Base-by-base conservation (phyloP, 805 yeast species). In the Yarrowia divulgata region DNA sequence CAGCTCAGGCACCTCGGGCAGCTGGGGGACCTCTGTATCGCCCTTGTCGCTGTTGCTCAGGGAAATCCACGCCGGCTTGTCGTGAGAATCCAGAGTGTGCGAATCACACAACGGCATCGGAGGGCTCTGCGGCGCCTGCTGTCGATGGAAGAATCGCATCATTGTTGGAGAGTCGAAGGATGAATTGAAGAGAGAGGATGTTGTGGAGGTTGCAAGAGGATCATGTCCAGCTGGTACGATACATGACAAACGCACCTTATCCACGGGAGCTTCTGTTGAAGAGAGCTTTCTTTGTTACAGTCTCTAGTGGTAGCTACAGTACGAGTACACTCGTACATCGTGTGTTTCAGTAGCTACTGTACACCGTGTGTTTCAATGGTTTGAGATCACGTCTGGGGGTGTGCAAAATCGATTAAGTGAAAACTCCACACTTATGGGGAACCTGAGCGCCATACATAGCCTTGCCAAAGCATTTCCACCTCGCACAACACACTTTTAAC, bases 41-140 rank as follows among this genome's bases (percentile, higher is more conserved):
- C 29, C 19, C 1, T 13, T 35, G 48, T 40, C 42, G 29, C 14
- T 35, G 39, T 40, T 57, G 29, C 63, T 23, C 39, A 57, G 39
- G 5, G 48, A 40, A 5, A 57, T 57, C 63, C 63, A 57, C 3
- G 63, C 46, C 7, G 48, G 19, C 29, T 40, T 16, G 29, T 57
- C 48, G 39, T 13, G 7, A 1, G 12, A 0, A 1, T 42, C 37
- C 10, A 57, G n/a, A 9, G 39, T 19, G 19, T 57, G 63, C 4
- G 48, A 40, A 39, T 57, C 63, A 16, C 63, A 57, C 23, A 57
- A 23, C 12, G 48, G 63, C 63, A 54, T 54, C 19, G 60, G 60
- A 9, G 60, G 60, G 34, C 45, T 39, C 60, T 54, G 60, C 35
- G 60, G 35, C 42, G 58, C 43, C 19, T 37, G 34, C 8, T 54